phyloP scores from a whole-genome alignment of 768 basidiomycete genomes.

The Porpolomopsis calyptriformis region DNA sequence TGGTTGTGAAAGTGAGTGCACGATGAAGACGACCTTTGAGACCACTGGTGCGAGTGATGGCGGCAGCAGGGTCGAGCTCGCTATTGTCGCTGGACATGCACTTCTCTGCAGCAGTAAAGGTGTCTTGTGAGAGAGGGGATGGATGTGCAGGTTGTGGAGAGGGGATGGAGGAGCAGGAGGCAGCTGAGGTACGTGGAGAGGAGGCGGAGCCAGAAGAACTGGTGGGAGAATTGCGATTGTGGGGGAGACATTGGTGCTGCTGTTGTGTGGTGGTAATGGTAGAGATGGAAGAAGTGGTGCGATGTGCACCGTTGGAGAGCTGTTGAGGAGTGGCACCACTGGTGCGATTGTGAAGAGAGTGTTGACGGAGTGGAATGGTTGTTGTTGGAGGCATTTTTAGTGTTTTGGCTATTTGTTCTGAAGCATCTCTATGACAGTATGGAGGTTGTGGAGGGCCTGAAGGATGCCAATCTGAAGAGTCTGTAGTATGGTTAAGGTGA shows the following conservation, averaged over 20 bases:
- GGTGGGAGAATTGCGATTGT: conserved; percentile 34
- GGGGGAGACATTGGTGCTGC: conserved; percentile 37
- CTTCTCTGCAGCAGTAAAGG: conserved; percentile 52
- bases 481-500: conserved; percentile 29
- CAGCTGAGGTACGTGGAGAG: conserved; percentile 21
- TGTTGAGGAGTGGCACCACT: conserved; percentile 25
- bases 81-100: conserved; percentile 73
- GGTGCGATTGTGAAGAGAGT: conserved; percentile 24
- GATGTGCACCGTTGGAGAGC: too few species aligned
- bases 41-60: conserved; percentile 48
- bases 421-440: conserved; percentile 70
- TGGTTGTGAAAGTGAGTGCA: conserved; percentile 57
- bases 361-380: conserved; percentile 8
- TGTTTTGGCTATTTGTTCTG: conserved; percentile 69
- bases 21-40: conserved; percentile 70
- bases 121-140: conserved; percentile 63
- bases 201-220: too few species aligned
- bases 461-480: conserved; percentile 40
- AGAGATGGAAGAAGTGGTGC: conserved; percentile 15
- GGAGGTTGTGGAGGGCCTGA: conserved; percentile 54
- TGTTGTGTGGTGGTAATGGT: conserved; percentile 35
- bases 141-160: conserved; percentile 38
- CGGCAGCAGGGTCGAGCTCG: too few species aligned
- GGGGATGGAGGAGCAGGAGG: conserved; percentile 23
- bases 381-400: conserved; percentile 31